Conservation (phyloP, 2,329 filamentous ascomycete genomes). For the Magnaporthiopsis poae region DNA sequence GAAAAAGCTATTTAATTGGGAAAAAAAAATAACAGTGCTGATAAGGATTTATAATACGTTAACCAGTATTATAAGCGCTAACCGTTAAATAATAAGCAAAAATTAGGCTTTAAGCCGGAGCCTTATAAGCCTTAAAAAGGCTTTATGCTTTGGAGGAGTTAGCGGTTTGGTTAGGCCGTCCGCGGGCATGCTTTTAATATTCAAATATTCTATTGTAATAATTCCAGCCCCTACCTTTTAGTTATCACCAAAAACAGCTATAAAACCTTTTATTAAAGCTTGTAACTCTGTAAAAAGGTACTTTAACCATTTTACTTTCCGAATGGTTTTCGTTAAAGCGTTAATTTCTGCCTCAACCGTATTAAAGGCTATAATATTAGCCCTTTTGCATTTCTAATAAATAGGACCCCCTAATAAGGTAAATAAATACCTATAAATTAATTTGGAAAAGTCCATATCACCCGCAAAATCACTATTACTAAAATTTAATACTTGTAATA, state of each 20-base stretch:
- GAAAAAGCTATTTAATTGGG: too few species aligned
- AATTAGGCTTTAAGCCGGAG: too few species aligned
- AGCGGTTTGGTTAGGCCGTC: background rate
- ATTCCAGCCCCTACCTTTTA: background rate
- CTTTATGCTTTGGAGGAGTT: background rate
- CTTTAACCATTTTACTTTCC: background rate
- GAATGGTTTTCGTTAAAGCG: background rate
- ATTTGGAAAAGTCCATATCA: background rate
- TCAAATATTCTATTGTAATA: background rate
- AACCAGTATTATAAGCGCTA: too few species aligned
- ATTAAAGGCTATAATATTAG: background rate
- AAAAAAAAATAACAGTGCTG: too few species aligned
- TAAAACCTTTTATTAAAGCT: background rate
- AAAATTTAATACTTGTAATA: background rate
- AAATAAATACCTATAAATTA: background rate
- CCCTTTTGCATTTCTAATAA: background rate
- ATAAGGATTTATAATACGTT: too few species aligned
- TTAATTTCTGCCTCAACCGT: background rate
- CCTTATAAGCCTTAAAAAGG: background rate
- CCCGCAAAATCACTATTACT: background rate
- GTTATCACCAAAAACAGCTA: slow-evolving; percentile 1
- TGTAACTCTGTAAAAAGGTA: background rate
- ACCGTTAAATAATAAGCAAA: too few species aligned
- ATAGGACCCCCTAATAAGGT: background rate
- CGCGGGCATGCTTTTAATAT: background rate